Evolutionary conservation across 345 rosid species (phyloP).

Genomic region (Ricinus communis): DNA sequence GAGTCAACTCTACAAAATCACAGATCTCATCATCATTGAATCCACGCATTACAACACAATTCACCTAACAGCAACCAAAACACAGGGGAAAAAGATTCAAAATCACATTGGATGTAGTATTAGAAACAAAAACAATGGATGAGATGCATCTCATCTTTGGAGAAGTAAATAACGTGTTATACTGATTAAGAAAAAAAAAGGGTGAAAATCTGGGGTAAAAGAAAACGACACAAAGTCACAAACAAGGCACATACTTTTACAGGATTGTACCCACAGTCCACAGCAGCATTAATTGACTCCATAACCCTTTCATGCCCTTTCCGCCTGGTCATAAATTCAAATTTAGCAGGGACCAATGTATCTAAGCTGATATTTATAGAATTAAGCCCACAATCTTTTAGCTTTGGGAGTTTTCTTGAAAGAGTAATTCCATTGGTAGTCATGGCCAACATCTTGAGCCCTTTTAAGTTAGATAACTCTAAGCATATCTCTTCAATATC

Average conservation of each 20-base stretch:
- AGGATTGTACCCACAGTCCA: conserved; percentile 76
- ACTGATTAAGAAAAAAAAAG: not conserved
- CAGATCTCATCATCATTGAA: conserved; percentile 91
- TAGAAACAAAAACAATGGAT: not conserved
- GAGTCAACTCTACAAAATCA: conserved; percentile 87
- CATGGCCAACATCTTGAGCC: conserved; percentile 74
- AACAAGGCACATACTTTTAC: conserved; percentile 56
- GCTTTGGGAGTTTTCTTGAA: conserved; percentile 74
- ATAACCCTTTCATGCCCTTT: conserved; percentile 79
- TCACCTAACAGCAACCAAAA: conserved; percentile 46
- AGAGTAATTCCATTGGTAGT: conserved; percentile 91
- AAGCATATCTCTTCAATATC: conserved; percentile 79
- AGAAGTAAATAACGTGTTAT: not conserved
- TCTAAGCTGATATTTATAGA: conserved; percentile 80
- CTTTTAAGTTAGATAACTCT: conserved; percentile 66
- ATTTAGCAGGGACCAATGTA: conserved; percentile 81
- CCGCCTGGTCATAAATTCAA: conserved; percentile 86
- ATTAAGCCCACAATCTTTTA: conserved; percentile 71
- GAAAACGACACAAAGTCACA: not conserved
- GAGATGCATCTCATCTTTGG: not conserved
- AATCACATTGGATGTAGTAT: not conserved
- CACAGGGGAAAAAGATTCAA: not conserved
- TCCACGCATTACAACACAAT: conserved; percentile 94
- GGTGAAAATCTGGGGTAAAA: not conserved
- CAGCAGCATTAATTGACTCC: conserved; percentile 76